phyloP scores from a whole-genome alignment of 225 moss, liverwort and hornwort species.

The Pseudoscleropodium purum region DNA sequence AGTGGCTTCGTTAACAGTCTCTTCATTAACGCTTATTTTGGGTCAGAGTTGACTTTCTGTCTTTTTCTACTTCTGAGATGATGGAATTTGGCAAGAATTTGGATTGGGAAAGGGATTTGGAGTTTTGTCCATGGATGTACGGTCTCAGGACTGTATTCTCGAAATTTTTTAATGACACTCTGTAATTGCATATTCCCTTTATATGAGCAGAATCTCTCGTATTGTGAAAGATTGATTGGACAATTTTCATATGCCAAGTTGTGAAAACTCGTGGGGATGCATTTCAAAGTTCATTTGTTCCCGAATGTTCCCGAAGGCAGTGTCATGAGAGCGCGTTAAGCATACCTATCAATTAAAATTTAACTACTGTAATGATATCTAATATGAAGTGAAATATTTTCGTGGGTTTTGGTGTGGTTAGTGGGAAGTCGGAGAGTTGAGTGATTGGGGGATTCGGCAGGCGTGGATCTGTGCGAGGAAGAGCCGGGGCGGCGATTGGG shows the following conservation, averaged over 20 bases:
- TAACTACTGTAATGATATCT: neutral
- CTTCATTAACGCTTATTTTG: neutral
- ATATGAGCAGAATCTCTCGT: neutral
- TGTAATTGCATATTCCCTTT: neutral
- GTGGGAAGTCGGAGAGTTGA: neutral
- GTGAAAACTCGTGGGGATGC: neutral
- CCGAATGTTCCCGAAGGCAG: neutral
- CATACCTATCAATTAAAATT: neutral
- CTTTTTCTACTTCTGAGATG: neutral
- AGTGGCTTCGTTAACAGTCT: neutral
- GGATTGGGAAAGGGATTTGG: neutral
- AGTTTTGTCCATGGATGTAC: neutral
- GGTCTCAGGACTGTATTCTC: neutral
- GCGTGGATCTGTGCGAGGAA: neutral
- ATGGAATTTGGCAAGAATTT: neutral
- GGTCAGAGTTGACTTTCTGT: neutral
- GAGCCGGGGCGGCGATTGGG: conserved; percentile 15
- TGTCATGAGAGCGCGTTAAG: neutral
- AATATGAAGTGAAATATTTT: neutral
- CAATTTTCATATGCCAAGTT: neutral
- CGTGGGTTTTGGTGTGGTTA: neutral
- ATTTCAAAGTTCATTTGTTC: neutral
- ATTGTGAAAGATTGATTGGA: neutral
- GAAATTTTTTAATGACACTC: neutral
- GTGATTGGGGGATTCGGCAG: neutral